A percentile compares a stretch with the other conserved stretches of the same genome.
These are phyloP conservation scores for Fomitopsis pulvina DNA, from an alignment of 768 basidiomycete genomes.

Conservation along the genomic window DNA sequence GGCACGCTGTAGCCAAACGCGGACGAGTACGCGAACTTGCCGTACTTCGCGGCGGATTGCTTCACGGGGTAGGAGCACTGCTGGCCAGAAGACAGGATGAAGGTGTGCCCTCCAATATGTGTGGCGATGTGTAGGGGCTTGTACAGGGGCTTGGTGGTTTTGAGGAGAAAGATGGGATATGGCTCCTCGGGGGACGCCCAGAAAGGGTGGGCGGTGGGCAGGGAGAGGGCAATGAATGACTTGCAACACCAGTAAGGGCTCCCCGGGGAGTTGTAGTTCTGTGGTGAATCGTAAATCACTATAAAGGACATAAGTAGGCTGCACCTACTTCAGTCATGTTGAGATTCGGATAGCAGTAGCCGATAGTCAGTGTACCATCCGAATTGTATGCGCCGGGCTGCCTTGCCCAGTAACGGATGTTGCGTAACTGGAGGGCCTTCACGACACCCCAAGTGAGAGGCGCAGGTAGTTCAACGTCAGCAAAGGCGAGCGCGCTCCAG, in stretches of 20 bases:
- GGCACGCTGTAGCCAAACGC: conserved; percentile 75
- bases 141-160: conserved; percentile 43
- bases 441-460: conserved; percentile 71
- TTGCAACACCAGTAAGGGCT: conserved; percentile 83
- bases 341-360: conserved; percentile 63
- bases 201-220: conserved; percentile 64
- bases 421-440: conserved; percentile 67
- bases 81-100: conserved; percentile 70
- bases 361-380: conserved; percentile 68
- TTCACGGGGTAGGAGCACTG: conserved; percentile 76
- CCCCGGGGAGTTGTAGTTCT: conserved; percentile 71
- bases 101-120: conserved; percentile 58
- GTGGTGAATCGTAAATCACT: background rate
- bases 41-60: conserved; percentile 74
- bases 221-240: conserved; percentile 60
- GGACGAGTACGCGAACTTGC: conserved; percentile 72
- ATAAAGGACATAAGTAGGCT: background rate
- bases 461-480: conserved; percentile 59
- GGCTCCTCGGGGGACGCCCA: conserved; percentile 64
- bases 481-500: conserved; percentile 70
- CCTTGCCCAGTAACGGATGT: conserved; percentile 65
- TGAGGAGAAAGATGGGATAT: conserved; percentile 44
- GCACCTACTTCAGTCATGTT: conserved; percentile 51
- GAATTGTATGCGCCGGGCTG: conserved; percentile 55
- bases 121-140: conserved; percentile 66